A percentile compares a stretch with the other conserved stretches of the same genome.
These are phyloP conservation scores for Geosmithia flava DNA, from an alignment of 2,329 filamentous ascomycete genomes.

Conservation along the genomic window DNA sequence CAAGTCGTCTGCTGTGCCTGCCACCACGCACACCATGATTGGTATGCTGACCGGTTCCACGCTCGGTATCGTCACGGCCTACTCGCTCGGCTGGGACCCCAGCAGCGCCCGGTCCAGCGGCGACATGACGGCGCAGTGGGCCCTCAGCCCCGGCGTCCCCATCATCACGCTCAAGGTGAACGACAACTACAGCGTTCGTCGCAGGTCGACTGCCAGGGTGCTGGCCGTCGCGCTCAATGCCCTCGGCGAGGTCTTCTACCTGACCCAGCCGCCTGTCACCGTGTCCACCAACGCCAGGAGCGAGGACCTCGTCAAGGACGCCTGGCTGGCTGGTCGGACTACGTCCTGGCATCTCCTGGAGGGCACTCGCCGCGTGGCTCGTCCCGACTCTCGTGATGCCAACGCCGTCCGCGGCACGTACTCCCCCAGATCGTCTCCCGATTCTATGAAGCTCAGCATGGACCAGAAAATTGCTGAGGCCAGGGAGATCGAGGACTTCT, in stretches of 20 bases:
- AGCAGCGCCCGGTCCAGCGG: constrained; percentile 54
- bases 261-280: constrained; percentile 56
- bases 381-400: constrained; percentile 60
- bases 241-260: constrained; percentile 79
- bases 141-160: constrained; percentile 82
- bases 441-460: constrained; percentile 56
- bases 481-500: constrained; percentile 66
- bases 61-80: constrained; percentile 69
- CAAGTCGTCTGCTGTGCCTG: constrained; percentile 62
- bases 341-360: constrained; percentile 76
- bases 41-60: constrained; percentile 79
- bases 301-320: constrained; percentile 49
- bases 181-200: constrained; percentile 62
- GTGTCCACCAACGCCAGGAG: constrained; percentile 33
- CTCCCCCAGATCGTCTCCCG: constrained; percentile 66
- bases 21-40: constrained; percentile 62
- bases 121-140: constrained; percentile 79
- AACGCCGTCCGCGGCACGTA: constrained; percentile 60
- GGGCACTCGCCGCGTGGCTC: constrained; percentile 58
- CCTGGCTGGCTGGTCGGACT: constrained; percentile 71
- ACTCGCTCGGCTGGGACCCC: constrained; percentile 53
- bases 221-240: constrained; percentile 96
- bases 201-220: constrained; percentile 57
- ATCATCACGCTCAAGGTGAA: constrained; percentile 78
- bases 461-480: constrained; percentile 67